Evolutionary conservation across 179 eudicot genomes (phyloP).

Genomic region (Silene vulgaris): DNA sequence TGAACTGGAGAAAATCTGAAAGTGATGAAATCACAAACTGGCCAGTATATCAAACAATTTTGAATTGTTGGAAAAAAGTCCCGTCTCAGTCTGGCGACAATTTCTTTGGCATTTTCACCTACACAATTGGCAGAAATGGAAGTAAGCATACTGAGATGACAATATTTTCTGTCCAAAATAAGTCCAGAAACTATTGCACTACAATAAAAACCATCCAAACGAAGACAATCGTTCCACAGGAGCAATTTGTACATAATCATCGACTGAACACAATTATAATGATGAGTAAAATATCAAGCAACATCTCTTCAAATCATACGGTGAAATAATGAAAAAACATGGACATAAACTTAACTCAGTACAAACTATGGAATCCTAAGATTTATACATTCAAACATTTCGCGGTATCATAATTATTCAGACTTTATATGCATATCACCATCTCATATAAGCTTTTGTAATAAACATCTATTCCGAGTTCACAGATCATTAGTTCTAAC

Average conservation of each 20-base stretch:
- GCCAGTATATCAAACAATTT: slow-evolving; percentile 85
- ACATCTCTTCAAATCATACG: not conserved
- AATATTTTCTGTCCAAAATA: not conserved
- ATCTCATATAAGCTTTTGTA: too few species aligned
- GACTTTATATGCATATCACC: not conserved
- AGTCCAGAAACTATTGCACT: not conserved
- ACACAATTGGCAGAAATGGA: not conserved
- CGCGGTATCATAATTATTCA: not conserved
- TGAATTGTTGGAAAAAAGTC: slow-evolving; percentile 74
- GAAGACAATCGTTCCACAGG: not conserved
- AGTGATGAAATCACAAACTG: slow-evolving; percentile 81
- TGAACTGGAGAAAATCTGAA: slow-evolving; percentile 73
- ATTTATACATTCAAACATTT: not conserved
- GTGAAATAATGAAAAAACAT: not conserved
- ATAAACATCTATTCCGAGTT: too few species aligned
- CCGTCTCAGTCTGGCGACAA: slow-evolving; percentile 63
- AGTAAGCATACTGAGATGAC: not conserved
- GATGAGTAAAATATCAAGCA: not conserved
- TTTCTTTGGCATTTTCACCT: slow-evolving; percentile 66
- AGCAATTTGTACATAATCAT: not conserved
- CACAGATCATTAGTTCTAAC: too few species aligned
- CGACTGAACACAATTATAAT: not conserved
- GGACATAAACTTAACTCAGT: too few species aligned
- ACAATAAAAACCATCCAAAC: not conserved
- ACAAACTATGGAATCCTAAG: too few species aligned